phyloP scores from a whole-genome alignment of 495 filamentous ascomycete genomes.

The Penicillium riverlandense region DNA sequence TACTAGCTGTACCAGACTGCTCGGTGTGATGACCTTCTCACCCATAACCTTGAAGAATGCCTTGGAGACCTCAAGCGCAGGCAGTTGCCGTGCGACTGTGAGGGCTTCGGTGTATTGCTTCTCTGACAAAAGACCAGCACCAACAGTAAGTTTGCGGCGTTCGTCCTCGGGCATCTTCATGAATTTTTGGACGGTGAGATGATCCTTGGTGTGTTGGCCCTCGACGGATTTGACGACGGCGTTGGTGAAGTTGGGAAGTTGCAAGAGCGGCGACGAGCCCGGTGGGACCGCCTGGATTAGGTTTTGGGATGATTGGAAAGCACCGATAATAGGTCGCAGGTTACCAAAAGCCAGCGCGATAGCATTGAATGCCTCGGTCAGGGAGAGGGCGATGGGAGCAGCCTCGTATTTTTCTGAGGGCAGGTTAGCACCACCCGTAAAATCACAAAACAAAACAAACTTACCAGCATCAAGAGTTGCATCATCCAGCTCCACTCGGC shows the following conservation, averaged over 20 bases:
- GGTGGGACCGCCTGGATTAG: constrained; percentile 86
- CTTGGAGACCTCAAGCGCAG: constrained; percentile 77
- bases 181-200: constrained; percentile 76
- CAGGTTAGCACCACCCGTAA: constrained; percentile 3
- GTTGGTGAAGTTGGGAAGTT: constrained; percentile 83
- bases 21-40: constrained; percentile 87
- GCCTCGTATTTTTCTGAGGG: constrained; percentile 61
- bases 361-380: constrained; percentile 79
- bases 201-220: constrained; percentile 60
- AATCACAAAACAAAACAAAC: constrained; percentile 12
- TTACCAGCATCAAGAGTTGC: constrained; percentile 63
- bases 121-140: constrained; percentile 63
- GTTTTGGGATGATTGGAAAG: constrained; percentile 76
- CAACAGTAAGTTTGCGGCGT: constrained; percentile 60
- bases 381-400: constrained; percentile 73
- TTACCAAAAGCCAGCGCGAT: constrained; percentile 85
- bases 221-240: constrained; percentile 68
- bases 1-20: constrained; percentile 86
- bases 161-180: constrained; percentile 73
- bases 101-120: constrained; percentile 71
- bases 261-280: constrained; percentile 76
- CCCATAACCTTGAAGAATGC: constrained; percentile 98
- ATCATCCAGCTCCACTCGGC: constrained; percentile 73
- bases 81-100: constrained; percentile 71
- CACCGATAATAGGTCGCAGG: constrained; percentile 69